Evolutionary conservation across 257 asterid genomes (phyloP), one percentile per base, ranked within the genome.

Genomic region (Cynanchum wilfordii): DNA sequence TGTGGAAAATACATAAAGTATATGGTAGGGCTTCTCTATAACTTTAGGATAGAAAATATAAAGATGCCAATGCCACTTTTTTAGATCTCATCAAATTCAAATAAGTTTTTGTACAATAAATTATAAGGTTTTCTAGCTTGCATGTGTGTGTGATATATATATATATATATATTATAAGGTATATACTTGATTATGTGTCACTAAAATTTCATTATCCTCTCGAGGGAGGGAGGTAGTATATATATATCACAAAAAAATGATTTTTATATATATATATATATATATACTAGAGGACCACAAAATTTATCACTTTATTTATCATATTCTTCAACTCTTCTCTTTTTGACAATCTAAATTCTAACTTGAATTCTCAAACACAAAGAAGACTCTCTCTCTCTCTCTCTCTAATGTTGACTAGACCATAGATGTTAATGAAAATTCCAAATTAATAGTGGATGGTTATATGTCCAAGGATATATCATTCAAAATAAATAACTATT

Each of bases 1-100:
- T 36, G 69, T 17, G 10, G 69, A 64, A 64, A 64, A 19, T 25
- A 64, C 17, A 64, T 64, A 64, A 62, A 64, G 69, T 64, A 36
- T 64, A 36, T 64, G 69, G 69, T 64, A 64, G 69, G 69, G 69
- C 50, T 64, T 64, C 16, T 36, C 27, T 64, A 36, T 2, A 64
- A 7, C 69, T 64, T 64, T 64, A 64, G 50, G 27, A 36, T 64
- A 64, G 49, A 16, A 64, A 64, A 64, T 62, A 29, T 30, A 64
- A 64, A 64, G 50, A 36, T 33, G 50, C 69, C 45, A 62, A 16
- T 64, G 50, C 49, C 17, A 64, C 69, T 38, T 64, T 36, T 64
- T 64, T 42, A 36, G 16, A 64, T 20, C 27, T 64, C 69, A 36
- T 64, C 49, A 63, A 63, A 33, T 33, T 63, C n/a, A 30, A 42